phyloP scores from a whole-genome alignment of 2,329 filamentous ascomycete species.

The Geosmithia flava region DNA sequence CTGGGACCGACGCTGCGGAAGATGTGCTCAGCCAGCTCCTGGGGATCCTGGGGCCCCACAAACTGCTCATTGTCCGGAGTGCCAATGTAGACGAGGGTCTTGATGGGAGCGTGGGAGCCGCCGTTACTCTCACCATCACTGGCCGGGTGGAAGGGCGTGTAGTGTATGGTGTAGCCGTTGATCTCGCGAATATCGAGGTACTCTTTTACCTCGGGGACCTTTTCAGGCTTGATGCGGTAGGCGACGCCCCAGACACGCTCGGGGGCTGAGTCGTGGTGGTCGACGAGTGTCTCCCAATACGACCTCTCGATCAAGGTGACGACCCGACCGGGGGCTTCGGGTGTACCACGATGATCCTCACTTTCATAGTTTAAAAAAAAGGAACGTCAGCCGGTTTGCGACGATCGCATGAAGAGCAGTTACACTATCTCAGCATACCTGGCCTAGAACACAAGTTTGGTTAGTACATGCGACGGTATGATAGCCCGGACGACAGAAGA shows the following conservation, averaged over 20 bases:
- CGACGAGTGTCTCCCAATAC: constrained; percentile 71
- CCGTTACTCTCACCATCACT: constrained; percentile 10
- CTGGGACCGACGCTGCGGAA: constrained; percentile 66
- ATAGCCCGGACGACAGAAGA: constrained; percentile 5
- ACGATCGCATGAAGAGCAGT: background rate
- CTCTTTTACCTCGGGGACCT: constrained; percentile 68
- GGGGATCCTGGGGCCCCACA: constrained; percentile 68
- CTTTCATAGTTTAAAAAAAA: constrained; percentile 28
- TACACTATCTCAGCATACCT: constrained; percentile 12
- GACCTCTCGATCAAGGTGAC: constrained; percentile 80
- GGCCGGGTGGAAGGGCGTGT: constrained; percentile 63
- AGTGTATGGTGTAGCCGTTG: constrained; percentile 92
- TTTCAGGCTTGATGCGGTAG: constrained; percentile 64
- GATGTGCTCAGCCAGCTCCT: constrained; percentile 71
- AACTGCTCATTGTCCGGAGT: constrained; percentile 91
- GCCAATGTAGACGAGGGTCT: constrained; percentile 79
- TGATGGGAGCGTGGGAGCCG: constrained; percentile 21
- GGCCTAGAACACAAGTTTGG: constrained; percentile 10
- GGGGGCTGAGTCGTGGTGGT: constrained; percentile 47
- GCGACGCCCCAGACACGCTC: constrained; percentile 82
- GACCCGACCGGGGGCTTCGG: constrained; percentile 75
- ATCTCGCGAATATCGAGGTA: constrained; percentile 97
- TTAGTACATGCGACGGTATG: background rate
- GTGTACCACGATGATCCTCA: constrained; percentile 89
- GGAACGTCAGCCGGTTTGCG: too few species aligned